Evolutionary conservation across 768 basidiomycete genomes (phyloP).

Genomic region (Mycena chlorophos): DNA sequence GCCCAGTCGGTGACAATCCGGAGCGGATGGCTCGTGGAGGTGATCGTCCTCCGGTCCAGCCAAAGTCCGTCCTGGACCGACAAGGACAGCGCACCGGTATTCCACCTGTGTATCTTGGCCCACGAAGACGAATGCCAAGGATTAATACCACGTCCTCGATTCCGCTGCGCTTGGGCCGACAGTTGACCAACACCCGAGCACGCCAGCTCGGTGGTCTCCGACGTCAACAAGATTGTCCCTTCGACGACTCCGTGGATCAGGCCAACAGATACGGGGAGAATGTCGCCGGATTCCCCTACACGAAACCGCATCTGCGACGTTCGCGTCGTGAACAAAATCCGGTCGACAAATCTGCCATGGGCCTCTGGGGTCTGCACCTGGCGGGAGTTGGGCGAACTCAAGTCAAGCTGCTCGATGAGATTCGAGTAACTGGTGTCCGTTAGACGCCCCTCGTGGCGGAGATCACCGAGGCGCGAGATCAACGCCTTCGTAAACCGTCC

Average conservation of each 20-base stretch:
- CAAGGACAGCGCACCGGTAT: too few relatives aligned
- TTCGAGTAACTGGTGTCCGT: background rate
- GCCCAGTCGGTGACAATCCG: too few relatives aligned
- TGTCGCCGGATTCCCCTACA: background rate
- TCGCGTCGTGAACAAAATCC: slow-evolving; percentile 2
- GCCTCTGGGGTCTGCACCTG: background rate
- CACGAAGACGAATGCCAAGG: background rate
- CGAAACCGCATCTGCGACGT: background rate
- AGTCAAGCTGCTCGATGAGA: background rate
- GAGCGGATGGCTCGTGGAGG: too few relatives aligned
- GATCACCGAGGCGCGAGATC: background rate
- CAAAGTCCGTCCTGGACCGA: too few relatives aligned
- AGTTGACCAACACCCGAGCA: background rate
- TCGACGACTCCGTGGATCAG: background rate
- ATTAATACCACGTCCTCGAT: background rate
- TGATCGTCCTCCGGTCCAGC: too few relatives aligned
- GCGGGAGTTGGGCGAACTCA: background rate
- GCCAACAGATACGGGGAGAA: background rate
- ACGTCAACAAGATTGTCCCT: slow-evolving; percentile 3
- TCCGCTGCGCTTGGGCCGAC: background rate
- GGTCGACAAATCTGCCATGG: slow-evolving; percentile 1
- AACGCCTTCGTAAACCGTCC: slow-evolving; percentile 3
- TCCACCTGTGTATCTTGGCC: background rate
- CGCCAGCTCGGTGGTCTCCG: background rate
- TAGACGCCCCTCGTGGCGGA: background rate